Base-by-base conservation (phyloP, 2,329 filamentous ascomycete species). In the Cladosporium sp. region DNA sequence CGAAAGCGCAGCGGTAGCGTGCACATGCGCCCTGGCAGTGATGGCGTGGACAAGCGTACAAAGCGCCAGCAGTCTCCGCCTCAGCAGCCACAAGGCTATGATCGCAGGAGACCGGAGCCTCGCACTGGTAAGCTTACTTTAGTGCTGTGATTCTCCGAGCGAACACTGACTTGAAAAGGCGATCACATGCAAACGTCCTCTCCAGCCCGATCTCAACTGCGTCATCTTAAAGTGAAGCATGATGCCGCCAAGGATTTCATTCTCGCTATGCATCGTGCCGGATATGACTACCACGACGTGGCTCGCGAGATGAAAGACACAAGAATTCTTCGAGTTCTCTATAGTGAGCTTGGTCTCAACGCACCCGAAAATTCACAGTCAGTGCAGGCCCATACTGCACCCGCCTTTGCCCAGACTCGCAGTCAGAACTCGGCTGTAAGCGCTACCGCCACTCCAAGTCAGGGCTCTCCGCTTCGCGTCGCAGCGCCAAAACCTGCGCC, bases 281-380 rank as follows among this genome's bases (percentile, higher is more conserved):
- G 90, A 49, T 84, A 95, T 58, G 83, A 84, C 19, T 96, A 87
- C 67, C 80, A 87, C 56, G 82, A 90, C 59, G 86, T 93, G 57
- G 76, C 92, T 12, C 79, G 84, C 10, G 88, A 93, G 70, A 88
- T 90, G 0, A 80, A 93, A 40, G 82, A 91, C 63, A 78, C 82
- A 35, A 71, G 72, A 1, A 68, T 91, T 10, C 74, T 96, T 35
- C 81, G 79, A 57, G 71, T 75, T 28, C 77, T 94, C 1, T 94
- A 91, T 65, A 75, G 79, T 24, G 86, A 90, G 19, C 74, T 94
- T 3, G 85, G 86, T 25, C 59, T 70, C 34, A 58, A 42, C 15
- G 48, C 20, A 20, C 28, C 55, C 10, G 37, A 36, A 20, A 50
- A 37, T 17, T 32, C 28, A 4, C 47, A 37, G 17, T 20, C 45